Conservation (phyloP, 2,329 filamentous ascomycete genomes). For the Cephalotrichum gorgonifer region DNA sequence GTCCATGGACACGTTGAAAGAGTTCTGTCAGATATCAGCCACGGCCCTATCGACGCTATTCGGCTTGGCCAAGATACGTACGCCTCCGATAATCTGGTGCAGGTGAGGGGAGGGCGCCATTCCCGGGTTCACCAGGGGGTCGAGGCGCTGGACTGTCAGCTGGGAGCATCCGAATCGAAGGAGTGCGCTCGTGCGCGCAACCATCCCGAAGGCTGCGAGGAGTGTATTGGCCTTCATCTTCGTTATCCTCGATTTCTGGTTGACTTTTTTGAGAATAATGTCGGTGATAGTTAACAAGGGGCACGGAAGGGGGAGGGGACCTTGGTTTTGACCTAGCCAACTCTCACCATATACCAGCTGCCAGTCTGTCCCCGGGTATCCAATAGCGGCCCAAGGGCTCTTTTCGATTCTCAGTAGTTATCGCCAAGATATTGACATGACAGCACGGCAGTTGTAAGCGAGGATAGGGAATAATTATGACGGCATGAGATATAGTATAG, state of each 20-base stretch:
- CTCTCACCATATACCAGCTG: too few relatives aligned
- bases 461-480: background rate
- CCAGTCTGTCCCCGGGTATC: background rate
- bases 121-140: slow-evolving; percentile 32
- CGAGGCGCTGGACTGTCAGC: slow-evolving; percentile 32
- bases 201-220: background rate
- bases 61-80: background rate
- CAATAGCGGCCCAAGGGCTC: background rate
- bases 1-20: slow-evolving; percentile 34
- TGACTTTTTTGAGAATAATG: background rate
- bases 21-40: slow-evolving; percentile 13
- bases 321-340: background rate
- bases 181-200: slow-evolving; percentile 6
- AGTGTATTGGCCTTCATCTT: slow-evolving; percentile 2
- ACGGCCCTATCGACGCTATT: background rate
- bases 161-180: slow-evolving; percentile 32
- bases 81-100: slow-evolving; percentile 47
- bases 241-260: background rate
- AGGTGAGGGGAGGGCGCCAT: slow-evolving; percentile 42
- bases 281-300: too few relatives aligned
- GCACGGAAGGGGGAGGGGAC: background rate
- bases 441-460: background rate
- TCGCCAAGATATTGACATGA: background rate
- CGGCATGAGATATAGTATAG: background rate
- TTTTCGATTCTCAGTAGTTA: background rate